Base-by-base conservation (phyloP, 2,329 filamentous ascomycete species). In the Epichloe sylvatica region DNA sequence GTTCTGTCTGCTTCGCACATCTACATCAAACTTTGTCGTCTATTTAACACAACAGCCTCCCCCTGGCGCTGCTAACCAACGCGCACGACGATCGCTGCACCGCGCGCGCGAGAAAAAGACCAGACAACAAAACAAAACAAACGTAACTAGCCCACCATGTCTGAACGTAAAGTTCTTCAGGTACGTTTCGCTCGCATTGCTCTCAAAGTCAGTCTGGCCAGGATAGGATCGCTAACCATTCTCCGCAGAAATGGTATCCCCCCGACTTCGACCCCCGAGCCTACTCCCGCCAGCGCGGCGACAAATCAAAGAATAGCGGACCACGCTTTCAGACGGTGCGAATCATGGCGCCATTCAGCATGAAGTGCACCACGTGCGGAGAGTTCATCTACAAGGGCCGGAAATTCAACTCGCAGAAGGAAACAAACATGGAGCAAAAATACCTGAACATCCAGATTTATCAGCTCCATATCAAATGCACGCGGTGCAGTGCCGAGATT, bases 361-460 rank as follows among this genome's bases (percentile, higher is more conserved):
- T 68, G 64, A 68, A 69, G 36, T 75, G 72, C 56, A 67, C 66
- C 2, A 66, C 66, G 1, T 76, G 74, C 53, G 73, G 72, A 52
- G 86, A 94, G 67, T 95, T 84, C 70, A 92, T 94, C 61, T 91
- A 94, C 74, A 87, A 88, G 59, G 90, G 90, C 0, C 80, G 90
- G 53, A 97, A 96, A 62, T 97, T 97, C 76, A 97, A 97, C 68
- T 84, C 88, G 3, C 78, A 87, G 36, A 98, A 98, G 62, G 89
- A 96, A 62, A 95, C 86, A 0, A 88, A 87, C 0, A 81, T 80
- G 0, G 85, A 92, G 19, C 86, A 96, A 60, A 86, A 84, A 57
- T 98, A 98, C 70, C 80, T 95, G 44, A 78, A 78, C 46, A 94
- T 97, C 54, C 80, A 87, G 53, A 89, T 94, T 55, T 92, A 83